Base-by-base conservation (phyloP, 768 basidiomycete genomes). In the Lyophyllum shimeji region DNA sequence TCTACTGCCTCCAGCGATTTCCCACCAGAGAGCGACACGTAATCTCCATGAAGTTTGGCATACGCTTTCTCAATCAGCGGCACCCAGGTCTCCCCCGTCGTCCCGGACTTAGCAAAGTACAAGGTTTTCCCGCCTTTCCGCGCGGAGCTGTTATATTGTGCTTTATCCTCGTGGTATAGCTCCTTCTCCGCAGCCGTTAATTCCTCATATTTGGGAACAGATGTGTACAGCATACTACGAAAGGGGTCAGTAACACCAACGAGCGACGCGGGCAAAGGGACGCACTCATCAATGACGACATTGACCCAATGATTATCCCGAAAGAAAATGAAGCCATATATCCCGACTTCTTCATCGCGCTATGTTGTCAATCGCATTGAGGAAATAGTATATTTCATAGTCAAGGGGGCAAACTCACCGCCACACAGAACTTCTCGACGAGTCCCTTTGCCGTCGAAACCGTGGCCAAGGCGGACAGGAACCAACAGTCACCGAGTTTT, bases 271-370 rank as follows among this genome's bases (percentile, higher is more conserved):
- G n/a, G n/a, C 6, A 4, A 37, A 8, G n/a, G 1, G 29, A 69
- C 77, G 50, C 51, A 83, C 81, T 84, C 82, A 61, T 84, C 83
- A 50, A 84, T 76, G 17, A 84, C 72, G 5, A 84, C 80, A 17
- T 76, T 77, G 12, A 77, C 76, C 82, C 82, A 84, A 34, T 64
- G 64, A 27, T 71, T 70, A 53, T 84, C 80, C 24, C 79, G 63
- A 66, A 77, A 82, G 67, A 84, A 83, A 37, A 83, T 80, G 66
- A 82, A 84, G 4, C 83, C 83, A 60, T 83, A 84, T 0, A 84
- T 75, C 12, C 82, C 82, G 33, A 82, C 75, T 58, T 75, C 39
- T 59, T 83, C 80, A 55, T 83, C 79, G 23, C 79, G 72, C 77
- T 80, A 46, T 1, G 39, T 11, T 13, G 25, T 9, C 23, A 34